Evolutionary conservation across 2,329 filamentous ascomycete genomes (phyloP).

Genomic region (Phialophora verrucosa): DNA sequence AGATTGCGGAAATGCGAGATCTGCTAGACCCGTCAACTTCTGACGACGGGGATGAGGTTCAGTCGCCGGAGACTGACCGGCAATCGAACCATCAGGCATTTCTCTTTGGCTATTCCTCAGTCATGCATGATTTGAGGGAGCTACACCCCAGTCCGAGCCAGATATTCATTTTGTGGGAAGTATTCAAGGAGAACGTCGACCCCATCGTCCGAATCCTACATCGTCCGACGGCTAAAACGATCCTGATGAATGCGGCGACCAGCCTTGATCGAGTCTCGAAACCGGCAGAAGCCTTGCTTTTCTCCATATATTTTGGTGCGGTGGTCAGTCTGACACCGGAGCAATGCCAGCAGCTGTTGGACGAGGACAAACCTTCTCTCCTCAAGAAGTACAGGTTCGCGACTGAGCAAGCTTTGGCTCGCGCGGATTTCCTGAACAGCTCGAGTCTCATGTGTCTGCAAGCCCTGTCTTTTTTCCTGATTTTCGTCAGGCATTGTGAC

Average conservation of each 20-base stretch:
- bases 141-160: constrained; percentile 62
- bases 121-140: constrained; percentile 60
- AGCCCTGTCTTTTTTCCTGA: constrained; percentile 66
- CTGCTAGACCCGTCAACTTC: constrained; percentile 64
- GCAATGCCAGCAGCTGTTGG: constrained; percentile 57
- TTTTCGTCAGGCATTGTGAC: constrained; percentile 56
- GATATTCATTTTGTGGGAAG: constrained; percentile 61
- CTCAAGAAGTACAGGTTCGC: constrained; percentile 66
- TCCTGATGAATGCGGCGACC: constrained; percentile 57
- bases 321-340: constrained; percentile 57
- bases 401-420: constrained; percentile 67
- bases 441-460: constrained; percentile 68
- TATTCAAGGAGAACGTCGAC: constrained; percentile 66
- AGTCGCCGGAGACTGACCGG: constrained; percentile 53
- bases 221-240: constrained; percentile 58
- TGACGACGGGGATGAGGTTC: constrained; percentile 58
- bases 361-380: constrained; percentile 57
- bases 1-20: constrained; percentile 67
- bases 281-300: constrained; percentile 62
- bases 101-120: constrained; percentile 65
- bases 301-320: constrained; percentile 65
- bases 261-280: constrained; percentile 58
- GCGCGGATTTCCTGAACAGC: constrained; percentile 67
- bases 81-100: constrained; percentile 62
- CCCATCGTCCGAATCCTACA: constrained; percentile 67